Base-by-base conservation (phyloP, 768 basidiomycete species). In the Leccinum ochraceum region DNA sequence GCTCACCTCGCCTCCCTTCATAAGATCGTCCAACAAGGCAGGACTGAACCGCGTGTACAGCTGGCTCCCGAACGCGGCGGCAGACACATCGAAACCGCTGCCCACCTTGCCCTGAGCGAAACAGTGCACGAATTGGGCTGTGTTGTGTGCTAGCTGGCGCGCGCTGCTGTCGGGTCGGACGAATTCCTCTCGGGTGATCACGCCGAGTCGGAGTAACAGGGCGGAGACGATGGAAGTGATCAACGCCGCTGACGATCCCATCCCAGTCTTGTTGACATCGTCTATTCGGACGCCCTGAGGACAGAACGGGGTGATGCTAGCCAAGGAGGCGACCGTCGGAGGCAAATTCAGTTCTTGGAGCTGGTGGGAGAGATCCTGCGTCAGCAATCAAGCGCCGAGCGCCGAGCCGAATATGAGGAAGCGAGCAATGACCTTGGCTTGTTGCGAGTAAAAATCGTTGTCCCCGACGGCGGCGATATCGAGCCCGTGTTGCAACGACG, bases 61-160 rank as follows among this genome's bases (percentile, higher is more conserved):
- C 67, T 98, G 96, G 69, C 94, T 95, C 24, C 97, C 97, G 73
- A 90, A 98, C 3, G 93, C 91, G 1, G 96, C 96, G 0, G 94
- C 86, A 6, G 93, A 87, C 52, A 99, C 92, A 69, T 99, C 97
- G 77, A 99, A 99, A 6, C 97, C 97, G 68, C 92, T 94, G 32
- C 97, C 97, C 16, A 99, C 89, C 76, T 99, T 99, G 44, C 97
- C 97, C 77, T 99, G 97, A 0, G 96, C 97, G 39, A 95, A 80
- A 70, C 95, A 98, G 73, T 99, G 97, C 7, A 94, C 85, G 71
- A 89, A 97, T 71, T 99, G 97, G 4, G 97, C 88, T 48, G 92
- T 82, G 72, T 97, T 98, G 75, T 99, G 97, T 0, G 92, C 88
- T 17, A 97, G 75, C 61, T 77, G 75, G 61, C 85, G 78, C 22